Base-by-base conservation (phyloP, 352 stramenopile species). In the Phytophthora boehmeriae region DNA sequence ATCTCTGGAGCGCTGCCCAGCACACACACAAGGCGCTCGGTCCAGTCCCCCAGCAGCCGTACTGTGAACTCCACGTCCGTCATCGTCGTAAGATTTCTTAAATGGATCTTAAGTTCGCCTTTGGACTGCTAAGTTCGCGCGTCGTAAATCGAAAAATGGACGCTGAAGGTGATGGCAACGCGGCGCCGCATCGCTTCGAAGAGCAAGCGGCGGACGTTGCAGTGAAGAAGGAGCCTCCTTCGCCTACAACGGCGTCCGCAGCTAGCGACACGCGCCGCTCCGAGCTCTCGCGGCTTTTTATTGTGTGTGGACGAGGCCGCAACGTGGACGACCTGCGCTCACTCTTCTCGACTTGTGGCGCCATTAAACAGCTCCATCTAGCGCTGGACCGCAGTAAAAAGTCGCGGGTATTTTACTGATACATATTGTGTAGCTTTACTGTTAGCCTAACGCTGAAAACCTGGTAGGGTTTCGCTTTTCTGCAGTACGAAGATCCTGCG, bases 341-440 rank as follows among this genome's bases (percentile, higher is more conserved):
- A 42, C 67, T 93, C 30, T 93, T 93, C 34, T 71, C 64, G 22
- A 51, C 58, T 3, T 92, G 77, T 32, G 85, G 85, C 10, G 42
- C 70, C 16, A 87, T 93, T 45, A 80, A 82, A 60, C 68, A 90
- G 50, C 57, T 91, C 38, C 79, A 92, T 46, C 43, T 93, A 17
- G 85, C 83, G 25, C 78, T 88, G 27, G 85, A 93, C 69, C 79
- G 85, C 47, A 90, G 79, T 52, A 81, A 86, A 73, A 90, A 89
- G 44, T 93, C 85, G 4, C 59, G 85, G 30, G 85, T 91, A 49
- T 20, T 73, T 59, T 14, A 32, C 17, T 22, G 17, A 45, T 22
- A 8, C 38, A 19, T 47, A 11, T 27, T 23, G 41, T 27, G 6
- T 16, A 23, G n/a, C 5, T 4, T 30, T 45, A 27, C 34, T 38